phyloP scores from a whole-genome alignment of 805 yeast genomes.

The Metschnikowia drakensbergensis region DNA sequence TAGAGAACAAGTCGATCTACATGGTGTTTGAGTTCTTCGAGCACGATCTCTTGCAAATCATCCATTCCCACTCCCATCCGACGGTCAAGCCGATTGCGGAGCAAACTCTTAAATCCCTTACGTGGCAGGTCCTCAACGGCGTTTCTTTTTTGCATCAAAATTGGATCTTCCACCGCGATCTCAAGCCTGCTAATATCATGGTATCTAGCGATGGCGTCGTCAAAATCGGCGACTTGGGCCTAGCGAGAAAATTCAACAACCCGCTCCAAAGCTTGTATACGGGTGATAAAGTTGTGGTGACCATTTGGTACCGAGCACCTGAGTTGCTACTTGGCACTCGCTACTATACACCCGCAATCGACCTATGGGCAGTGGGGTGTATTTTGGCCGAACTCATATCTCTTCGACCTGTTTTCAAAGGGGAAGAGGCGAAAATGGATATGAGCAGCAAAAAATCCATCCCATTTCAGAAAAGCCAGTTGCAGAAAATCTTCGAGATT shows the following conservation, averaged over 20 bases:
- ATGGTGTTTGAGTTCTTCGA: constrained; percentile 97
- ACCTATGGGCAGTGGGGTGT: constrained; percentile 95
- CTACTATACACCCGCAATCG: constrained; percentile 90
- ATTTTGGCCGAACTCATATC: constrained; percentile 88
- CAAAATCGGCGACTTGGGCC: constrained; percentile 91
- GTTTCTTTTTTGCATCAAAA: constrained; percentile 89
- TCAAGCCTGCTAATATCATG: constrained; percentile 98
- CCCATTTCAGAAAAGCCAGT: constrained; percentile 91
- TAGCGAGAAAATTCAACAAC: constrained; percentile 83
- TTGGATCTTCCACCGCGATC: constrained; percentile 93
- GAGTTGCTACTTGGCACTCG: constrained; percentile 86
- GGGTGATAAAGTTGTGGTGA: constrained; percentile 94
- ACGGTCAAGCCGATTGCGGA: constrained; percentile 77
- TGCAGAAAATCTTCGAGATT: constrained; percentile 87
- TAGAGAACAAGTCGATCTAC: constrained; percentile 86
- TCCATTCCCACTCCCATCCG: constrained; percentile 91
- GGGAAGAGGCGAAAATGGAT: constrained; percentile 96
- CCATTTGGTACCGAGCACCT: constrained; percentile 96
- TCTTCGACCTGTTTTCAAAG: constrained; percentile 89
- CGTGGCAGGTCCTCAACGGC: constrained; percentile 92
- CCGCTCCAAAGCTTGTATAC: constrained; percentile 82
- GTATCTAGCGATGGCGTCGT: constrained; percentile 86
- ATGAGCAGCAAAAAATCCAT: constrained; percentile 73
- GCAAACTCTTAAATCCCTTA: constrained; percentile 71
- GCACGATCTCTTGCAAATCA: constrained; percentile 89